These are phyloP conservation scores for Xylariaceae sp. DNA, from an alignment of 2,329 filamentous ascomycete genomes.

Conservation along the genomic window DNA sequence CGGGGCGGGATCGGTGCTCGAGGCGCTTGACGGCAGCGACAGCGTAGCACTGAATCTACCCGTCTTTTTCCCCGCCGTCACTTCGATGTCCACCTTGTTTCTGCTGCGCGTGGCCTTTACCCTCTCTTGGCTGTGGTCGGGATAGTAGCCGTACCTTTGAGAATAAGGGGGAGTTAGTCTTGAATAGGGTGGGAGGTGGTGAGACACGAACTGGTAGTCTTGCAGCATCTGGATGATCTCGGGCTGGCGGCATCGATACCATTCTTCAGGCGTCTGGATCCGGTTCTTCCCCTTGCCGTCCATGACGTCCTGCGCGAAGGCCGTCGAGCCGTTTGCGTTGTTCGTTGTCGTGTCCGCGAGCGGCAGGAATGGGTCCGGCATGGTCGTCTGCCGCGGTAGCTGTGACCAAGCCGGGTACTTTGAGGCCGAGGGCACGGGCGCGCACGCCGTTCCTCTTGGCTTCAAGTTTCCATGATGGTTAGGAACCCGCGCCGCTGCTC, in stretches of 20 bases:
- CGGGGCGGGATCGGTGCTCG: slow-evolving; percentile 35
- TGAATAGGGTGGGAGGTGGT: no score
- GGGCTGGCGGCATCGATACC: slow-evolving; percentile 46
- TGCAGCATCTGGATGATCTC: slow-evolving; percentile 48
- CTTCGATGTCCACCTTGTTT: slow-evolving; percentile 40
- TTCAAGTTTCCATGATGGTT: neutral
- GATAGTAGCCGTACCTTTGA: slow-evolving; percentile 42
- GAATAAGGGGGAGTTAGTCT: neutral
- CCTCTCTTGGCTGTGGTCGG: slow-evolving; percentile 44
- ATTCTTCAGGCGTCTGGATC: slow-evolving; percentile 43
- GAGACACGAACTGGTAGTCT: slow-evolving; percentile 43
- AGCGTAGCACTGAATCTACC: slow-evolving; percentile 43
- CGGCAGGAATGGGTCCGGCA: slow-evolving; percentile 44
- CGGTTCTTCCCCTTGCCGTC: slow-evolving; percentile 40
- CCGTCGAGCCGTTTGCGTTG: slow-evolving; percentile 32
- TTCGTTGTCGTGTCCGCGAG: slow-evolving; percentile 37
- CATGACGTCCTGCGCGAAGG: slow-evolving; percentile 35
- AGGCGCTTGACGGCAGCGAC: slow-evolving; percentile 38
- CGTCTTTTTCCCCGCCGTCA: slow-evolving; percentile 42
- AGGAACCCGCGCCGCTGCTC: no score
- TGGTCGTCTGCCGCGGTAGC: slow-evolving; percentile 36
- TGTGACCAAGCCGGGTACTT: slow-evolving; percentile 36
- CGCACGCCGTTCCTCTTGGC: slow-evolving; percentile 22
- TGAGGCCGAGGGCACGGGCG: slow-evolving; percentile 22
- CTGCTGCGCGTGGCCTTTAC: slow-evolving; percentile 45